Conservation (phyloP, 2,329 filamentous ascomycete genomes). For the Diaporthe sp. region DNA sequence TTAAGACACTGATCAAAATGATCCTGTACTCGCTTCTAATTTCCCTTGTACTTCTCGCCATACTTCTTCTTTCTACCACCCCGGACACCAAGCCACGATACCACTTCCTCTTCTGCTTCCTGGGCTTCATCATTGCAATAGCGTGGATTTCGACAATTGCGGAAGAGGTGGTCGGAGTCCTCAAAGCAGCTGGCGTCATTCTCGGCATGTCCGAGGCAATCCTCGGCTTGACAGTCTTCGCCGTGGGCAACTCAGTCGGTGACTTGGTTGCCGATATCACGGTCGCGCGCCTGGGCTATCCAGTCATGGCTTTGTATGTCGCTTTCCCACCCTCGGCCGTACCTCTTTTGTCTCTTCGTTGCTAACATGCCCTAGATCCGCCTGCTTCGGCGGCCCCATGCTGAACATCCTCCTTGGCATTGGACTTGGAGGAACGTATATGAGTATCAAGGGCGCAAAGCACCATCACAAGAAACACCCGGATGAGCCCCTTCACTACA, state of each 20-base stretch:
- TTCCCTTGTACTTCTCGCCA: constrained; percentile 75
- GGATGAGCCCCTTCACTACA: constrained; percentile 72
- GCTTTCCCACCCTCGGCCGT: background rate
- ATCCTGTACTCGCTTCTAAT: constrained; percentile 74
- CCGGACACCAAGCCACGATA: constrained; percentile 77
- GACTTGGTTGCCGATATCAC: constrained; percentile 96
- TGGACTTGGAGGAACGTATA: constrained; percentile 89
- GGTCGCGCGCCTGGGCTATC: constrained; percentile 91
- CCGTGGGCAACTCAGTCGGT: constrained; percentile 93
- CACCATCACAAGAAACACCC: constrained; percentile 77
- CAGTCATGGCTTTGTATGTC: constrained; percentile 88
- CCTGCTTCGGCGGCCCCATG: constrained; percentile 98
- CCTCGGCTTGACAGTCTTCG: constrained; percentile 94
- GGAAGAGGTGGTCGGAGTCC: constrained; percentile 92
- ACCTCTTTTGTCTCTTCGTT: background rate
- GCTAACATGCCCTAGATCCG: constrained; percentile 66
- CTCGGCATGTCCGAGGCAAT: constrained; percentile 95
- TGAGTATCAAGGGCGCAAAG: constrained; percentile 80
- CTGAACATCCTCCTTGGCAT: constrained; percentile 96
- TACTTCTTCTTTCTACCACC: constrained; percentile 78
- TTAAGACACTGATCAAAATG: constrained; percentile 66
- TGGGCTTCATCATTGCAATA: constrained; percentile 92
- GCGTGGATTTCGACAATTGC: constrained; percentile 98
- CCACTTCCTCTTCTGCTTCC: constrained; percentile 84
- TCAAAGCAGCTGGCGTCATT: constrained; percentile 94